Percentiles rank a stretch among this genome's conserved stretches.
Evolutionary conservation across 139 green algal genomes (phyloP).

Genomic region (Coccomyxa sp.): DNA sequence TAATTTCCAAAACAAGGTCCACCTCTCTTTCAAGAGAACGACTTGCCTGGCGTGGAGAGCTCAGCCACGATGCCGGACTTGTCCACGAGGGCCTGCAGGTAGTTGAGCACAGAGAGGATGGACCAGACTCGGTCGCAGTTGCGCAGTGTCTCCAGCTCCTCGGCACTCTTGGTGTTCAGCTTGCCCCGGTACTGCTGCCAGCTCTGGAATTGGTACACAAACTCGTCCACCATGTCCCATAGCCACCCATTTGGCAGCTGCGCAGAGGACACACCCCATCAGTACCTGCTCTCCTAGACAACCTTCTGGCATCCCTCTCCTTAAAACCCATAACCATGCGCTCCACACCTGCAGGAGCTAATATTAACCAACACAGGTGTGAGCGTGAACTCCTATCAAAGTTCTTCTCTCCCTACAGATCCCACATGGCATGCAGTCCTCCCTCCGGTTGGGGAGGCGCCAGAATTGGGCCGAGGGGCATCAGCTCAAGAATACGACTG

Average conservation of each 20-base stretch:
- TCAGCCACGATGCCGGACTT: constrained; percentile 71
- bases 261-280: neutral
- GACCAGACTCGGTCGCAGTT: constrained; percentile 76
- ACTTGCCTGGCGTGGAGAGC: constrained; percentile 52
- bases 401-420: too few species aligned
- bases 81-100: constrained; percentile 84
- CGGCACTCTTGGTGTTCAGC: constrained; percentile 55
- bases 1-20: neutral
- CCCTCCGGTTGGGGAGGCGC: too few species aligned
- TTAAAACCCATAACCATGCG: too few species aligned
- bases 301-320: too few species aligned
- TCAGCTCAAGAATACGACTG: too few species aligned
- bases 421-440: too few species aligned
- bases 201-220: constrained; percentile 97
- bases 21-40: too few species aligned
- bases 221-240: constrained; percentile 99
- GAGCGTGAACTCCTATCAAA: too few species aligned
- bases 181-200: constrained; percentile 85
- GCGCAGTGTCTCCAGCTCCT: constrained; percentile 77
- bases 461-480: too few species aligned
- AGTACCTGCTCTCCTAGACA: too few species aligned
- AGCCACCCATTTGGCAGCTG: constrained; percentile 96
- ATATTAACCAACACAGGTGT: too few species aligned
- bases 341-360: neutral
- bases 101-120: constrained; percentile 74